A percentile compares a stretch with the other conserved stretches of the same genome.
phyloP scores from a whole-genome alignment of 495 filamentous ascomycete genomes.

The Aspergillus biplanus region DNA sequence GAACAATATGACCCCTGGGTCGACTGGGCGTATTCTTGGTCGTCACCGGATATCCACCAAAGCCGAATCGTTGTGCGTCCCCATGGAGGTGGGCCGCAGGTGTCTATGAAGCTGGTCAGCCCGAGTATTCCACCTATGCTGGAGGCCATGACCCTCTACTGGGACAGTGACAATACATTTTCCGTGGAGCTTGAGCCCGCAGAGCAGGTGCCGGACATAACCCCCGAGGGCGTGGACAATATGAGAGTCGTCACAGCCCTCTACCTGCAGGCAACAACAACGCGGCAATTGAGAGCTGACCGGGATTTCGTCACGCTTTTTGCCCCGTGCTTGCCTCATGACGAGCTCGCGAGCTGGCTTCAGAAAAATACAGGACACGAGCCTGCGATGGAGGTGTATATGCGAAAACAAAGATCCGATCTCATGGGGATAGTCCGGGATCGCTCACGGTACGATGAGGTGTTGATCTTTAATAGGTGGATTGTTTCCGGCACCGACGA shows the following conservation, averaged over 20 bases:
- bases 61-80: conserved; percentile 35
- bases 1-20: conserved; percentile 68
- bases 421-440: conserved; percentile 39
- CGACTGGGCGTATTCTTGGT: conserved; percentile 61
- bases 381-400: conserved; percentile 28
- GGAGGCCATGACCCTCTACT: conserved; percentile 50
- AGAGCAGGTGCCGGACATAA: conserved; percentile 15
- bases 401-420: conserved; percentile 8
- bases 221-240: conserved; percentile 20
- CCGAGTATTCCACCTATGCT: conserved; percentile 49
- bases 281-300: conserved; percentile 35
- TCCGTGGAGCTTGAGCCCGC: conserved; percentile 39
- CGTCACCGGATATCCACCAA: conserved; percentile 35
- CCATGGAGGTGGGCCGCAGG: conserved; percentile 32
- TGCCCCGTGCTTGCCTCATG: conserved; percentile 28
- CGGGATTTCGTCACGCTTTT: conserved; percentile 51
- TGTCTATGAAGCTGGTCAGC: conserved; percentile 50
- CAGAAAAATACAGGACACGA: conserved; percentile 27
- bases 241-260: conserved; percentile 51
- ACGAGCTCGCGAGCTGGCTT: conserved; percentile 32
- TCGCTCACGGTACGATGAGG: conserved; percentile 30
- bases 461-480: conserved; percentile 38
- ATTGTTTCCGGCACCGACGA: conserved; percentile 9
- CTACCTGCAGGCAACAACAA: conserved; percentile 53
- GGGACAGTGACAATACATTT: conserved; percentile 49